phyloP scores from a whole-genome alignment of 2,329 filamentous ascomycete species.

The Penicillium sp. region DNA sequence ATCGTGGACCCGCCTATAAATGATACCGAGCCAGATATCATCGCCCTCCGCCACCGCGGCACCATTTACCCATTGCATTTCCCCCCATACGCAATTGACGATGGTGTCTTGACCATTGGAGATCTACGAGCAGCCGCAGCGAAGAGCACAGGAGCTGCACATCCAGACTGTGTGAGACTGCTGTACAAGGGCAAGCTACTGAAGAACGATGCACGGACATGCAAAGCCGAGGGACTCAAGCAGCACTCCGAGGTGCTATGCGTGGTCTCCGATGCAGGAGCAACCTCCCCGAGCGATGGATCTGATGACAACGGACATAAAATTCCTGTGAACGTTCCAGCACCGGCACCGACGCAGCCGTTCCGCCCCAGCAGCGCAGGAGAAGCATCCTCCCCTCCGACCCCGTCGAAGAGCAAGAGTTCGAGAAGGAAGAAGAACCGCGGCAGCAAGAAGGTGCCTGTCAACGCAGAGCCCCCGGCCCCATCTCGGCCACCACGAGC shows the following conservation, averaged over 20 bases:
- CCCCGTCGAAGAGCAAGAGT: conserved; percentile 21
- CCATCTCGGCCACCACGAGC: conserved; percentile 21
- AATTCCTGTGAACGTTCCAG: conserved; percentile 5
- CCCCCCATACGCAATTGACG: conserved; percentile 48
- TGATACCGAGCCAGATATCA: conserved; percentile 43
- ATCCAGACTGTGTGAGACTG: conserved; percentile 42
- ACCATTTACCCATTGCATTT: conserved; percentile 46
- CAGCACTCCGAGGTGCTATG: conserved; percentile 50
- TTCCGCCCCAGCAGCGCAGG: conserved; percentile 22
- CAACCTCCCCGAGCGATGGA: conserved; percentile 32
- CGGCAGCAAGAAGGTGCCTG: conserved; percentile 21
- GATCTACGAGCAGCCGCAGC: conserved; percentile 44
- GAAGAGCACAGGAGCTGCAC: conserved; percentile 33
- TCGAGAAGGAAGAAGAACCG: conserved; percentile 29
- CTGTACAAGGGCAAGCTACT: conserved; percentile 50
- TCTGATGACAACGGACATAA: conserved; percentile 27
- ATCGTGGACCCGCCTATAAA: conserved; percentile 32
- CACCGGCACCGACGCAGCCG: background rate
- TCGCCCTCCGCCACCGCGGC: conserved; percentile 45
- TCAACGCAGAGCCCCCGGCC: conserved; percentile 7
- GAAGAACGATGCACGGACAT: conserved; percentile 41
- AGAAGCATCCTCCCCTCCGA: conserved; percentile 19
- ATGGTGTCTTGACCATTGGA: conserved; percentile 44
- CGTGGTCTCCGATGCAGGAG: conserved; percentile 44
- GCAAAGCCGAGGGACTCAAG: conserved; percentile 47